phyloP scores from a whole-genome alignment of 2,329 filamentous ascomycete genomes.

The Nigrospora osmanthi region DNA sequence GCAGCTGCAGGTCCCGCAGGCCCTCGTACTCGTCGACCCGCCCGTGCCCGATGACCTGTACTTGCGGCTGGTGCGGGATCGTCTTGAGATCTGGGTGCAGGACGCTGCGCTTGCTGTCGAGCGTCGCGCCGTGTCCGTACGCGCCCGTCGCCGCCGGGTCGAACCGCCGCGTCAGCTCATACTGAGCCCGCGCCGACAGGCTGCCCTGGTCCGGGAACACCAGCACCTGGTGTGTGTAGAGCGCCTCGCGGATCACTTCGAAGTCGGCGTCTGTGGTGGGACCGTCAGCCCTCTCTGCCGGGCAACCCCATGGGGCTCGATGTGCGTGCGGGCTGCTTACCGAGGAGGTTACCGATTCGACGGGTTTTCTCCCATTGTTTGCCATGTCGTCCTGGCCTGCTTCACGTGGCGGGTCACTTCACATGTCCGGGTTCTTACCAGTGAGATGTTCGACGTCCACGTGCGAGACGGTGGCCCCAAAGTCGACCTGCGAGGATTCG shows the following conservation, averaged over 20 bases:
- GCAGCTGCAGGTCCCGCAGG: slow-evolving; percentile 57
- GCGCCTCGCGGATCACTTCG: slow-evolving; percentile 50
- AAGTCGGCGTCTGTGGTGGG: slow-evolving; percentile 57
- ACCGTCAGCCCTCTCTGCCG: slow-evolving; percentile 7
- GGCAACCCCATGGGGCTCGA: neutral
- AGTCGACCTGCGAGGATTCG: slow-evolving; percentile 37
- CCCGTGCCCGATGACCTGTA: slow-evolving; percentile 75
- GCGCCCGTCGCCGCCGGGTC: slow-evolving; percentile 51
- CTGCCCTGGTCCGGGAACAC: slow-evolving; percentile 61
- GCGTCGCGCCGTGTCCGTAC: slow-evolving; percentile 71
- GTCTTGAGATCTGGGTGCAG: slow-evolving; percentile 76
- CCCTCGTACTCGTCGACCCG: slow-evolving; percentile 63
- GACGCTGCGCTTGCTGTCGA: slow-evolving; percentile 54
- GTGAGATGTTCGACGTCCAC: slow-evolving; percentile 54
- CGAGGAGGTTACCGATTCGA: slow-evolving; percentile 53
- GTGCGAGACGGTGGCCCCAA: slow-evolving; percentile 52
- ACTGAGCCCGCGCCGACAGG: slow-evolving; percentile 63
- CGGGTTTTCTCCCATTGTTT: slow-evolving; percentile 42
- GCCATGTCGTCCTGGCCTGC: neutral
- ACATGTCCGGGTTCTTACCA: slow-evolving; percentile 34
- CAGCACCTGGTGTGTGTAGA: slow-evolving; percentile 63
- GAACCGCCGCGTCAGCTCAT: slow-evolving; percentile 65
- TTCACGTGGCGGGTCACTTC: neutral
- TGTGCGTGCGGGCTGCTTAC: slow-evolving; percentile 25
- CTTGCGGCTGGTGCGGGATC: slow-evolving; percentile 70